Percentiles rank a stretch among this genome's conserved stretches.
Evolutionary conservation across 352 stramenopile species (phyloP).

Genomic region (Globisporangium spiculum): DNA sequence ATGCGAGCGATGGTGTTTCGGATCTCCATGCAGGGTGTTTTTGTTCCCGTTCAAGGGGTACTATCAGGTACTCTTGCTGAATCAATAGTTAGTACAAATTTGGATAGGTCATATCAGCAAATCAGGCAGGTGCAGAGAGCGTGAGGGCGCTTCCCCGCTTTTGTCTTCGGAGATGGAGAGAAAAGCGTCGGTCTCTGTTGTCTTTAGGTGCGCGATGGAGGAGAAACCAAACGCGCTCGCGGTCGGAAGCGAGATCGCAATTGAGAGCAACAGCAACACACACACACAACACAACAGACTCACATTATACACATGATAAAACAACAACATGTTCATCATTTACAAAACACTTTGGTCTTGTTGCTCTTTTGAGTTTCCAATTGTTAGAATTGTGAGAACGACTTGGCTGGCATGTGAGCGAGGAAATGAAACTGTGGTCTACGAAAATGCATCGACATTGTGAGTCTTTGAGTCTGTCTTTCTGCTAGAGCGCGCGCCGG

Average conservation of each 20-base stretch:
- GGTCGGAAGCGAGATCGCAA: slow-evolving; percentile 4
- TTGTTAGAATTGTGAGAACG: not conserved
- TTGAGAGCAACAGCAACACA: not conserved
- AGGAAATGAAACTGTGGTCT: not conserved
- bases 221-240: not conserved
- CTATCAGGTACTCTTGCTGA: slow-evolving; percentile 86
- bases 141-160: slow-evolving; percentile 42
- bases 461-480: not conserved
- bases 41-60: slow-evolving; percentile 86
- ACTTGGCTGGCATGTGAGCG: not conserved
- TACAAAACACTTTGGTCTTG: not conserved
- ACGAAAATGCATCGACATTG: not conserved
- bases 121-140: slow-evolving; percentile 38
- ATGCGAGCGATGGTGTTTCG: slow-evolving; percentile 1
- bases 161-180: slow-evolving; percentile 15
- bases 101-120: slow-evolving; percentile 70
- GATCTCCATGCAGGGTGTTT: slow-evolving; percentile 51
- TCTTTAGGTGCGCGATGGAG: slow-evolving; percentile 80
- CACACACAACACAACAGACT: not conserved
- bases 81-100: slow-evolving; percentile 64
- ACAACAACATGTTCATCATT: not conserved
- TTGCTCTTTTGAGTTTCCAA: not conserved
- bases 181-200: slow-evolving; percentile 44
- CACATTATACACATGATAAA: not conserved
- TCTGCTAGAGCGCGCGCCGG: slow-evolving; percentile 43